These are phyloP conservation scores for Thelonectria blattea DNA, from an alignment of 2,329 filamentous ascomycete genomes.

Conservation along the genomic window DNA sequence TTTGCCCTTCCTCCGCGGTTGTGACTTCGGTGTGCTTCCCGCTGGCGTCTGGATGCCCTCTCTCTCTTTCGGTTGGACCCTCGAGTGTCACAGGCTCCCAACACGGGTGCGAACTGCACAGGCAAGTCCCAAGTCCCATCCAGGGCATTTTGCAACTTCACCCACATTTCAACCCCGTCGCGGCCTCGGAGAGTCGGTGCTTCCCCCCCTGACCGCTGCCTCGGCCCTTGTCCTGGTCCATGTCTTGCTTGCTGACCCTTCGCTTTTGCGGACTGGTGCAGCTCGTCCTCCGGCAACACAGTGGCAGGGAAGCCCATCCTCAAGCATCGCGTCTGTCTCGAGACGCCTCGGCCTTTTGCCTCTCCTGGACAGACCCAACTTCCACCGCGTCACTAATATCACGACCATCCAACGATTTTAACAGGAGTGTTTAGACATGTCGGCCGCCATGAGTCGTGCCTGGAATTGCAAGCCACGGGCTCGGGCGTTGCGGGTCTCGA, in stretches of 20 bases:
- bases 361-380: constrained; percentile 25
- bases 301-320: constrained; percentile 21
- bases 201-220: constrained; percentile 15
- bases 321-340: constrained; percentile 32
- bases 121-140: neutral
- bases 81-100: neutral
- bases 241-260: constrained; percentile 24
- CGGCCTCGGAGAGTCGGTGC: constrained; percentile 20
- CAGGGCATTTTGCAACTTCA: neutral
- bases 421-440: constrained; percentile 18
- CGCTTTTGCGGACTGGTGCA: constrained; percentile 24
- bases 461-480: constrained; percentile 21
- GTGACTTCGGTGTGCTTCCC: neutral
- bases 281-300: constrained; percentile 19
- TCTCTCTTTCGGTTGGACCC: neutral
- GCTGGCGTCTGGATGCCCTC: constrained; percentile 4
- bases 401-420: constrained; percentile 17
- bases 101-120: neutral
- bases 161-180: constrained; percentile 10
- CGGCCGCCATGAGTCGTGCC: constrained; percentile 24
- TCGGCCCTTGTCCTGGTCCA: constrained; percentile 19
- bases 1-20: constrained; percentile 4
- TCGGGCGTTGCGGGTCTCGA: constrained; percentile 30
- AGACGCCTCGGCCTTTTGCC: constrained; percentile 30
- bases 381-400: constrained; percentile 24